These are phyloP conservation scores for Cordia subcordata DNA, from an alignment of 257 asterid species.

Conservation along the genomic window DNA sequence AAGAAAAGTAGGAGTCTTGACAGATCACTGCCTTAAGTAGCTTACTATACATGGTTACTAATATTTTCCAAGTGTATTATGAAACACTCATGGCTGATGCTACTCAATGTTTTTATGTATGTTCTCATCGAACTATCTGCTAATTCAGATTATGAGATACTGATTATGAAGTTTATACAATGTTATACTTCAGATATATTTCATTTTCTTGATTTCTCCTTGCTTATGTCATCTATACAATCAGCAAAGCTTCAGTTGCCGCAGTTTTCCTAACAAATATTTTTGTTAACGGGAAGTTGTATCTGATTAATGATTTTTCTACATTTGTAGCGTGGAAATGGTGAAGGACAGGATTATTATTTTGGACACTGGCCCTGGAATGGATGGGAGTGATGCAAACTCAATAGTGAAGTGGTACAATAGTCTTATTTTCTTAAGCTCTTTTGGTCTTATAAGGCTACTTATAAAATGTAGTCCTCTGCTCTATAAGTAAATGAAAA, in stretches of 20 bases:
- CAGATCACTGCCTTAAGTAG: too few species aligned
- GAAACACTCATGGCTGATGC: too few species aligned
- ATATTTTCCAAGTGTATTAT: too few species aligned
- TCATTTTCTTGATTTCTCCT: too few species aligned
- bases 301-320: conserved; percentile 17
- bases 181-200: too few species aligned
- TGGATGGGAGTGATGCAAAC: conserved; percentile 65
- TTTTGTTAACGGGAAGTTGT: not conserved
- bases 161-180: too few species aligned
- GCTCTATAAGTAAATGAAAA: not conserved
- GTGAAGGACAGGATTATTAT: conserved; percentile 30
- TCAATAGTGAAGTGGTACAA: conserved; percentile 61
- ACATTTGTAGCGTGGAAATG: conserved; percentile 42
- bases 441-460: not conserved
- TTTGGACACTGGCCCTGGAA: conserved; percentile 74
- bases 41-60: too few species aligned
- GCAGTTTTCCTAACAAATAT: not conserved
- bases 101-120: too few species aligned
- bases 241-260: not conserved
- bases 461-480: not conserved
- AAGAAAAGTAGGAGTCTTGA: too few species aligned
- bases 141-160: too few species aligned
- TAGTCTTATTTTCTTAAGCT: not conserved
- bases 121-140: too few species aligned
- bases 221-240: not conserved